Conservation (phyloP, 176 grass and related monocot genomes). For the Rhynchospora pubera region DNA sequence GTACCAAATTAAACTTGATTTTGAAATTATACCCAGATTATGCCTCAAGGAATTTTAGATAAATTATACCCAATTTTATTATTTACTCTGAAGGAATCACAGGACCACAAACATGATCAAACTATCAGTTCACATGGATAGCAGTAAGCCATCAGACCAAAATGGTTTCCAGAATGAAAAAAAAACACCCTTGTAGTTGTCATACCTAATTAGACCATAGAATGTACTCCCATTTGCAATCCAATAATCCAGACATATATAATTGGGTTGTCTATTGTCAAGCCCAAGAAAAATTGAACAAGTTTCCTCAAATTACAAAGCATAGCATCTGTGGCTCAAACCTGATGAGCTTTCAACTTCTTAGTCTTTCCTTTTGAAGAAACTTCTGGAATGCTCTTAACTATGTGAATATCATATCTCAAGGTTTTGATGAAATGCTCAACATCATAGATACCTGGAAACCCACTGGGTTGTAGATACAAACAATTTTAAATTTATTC, state of each 20-base stretch:
- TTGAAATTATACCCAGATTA: neutral
- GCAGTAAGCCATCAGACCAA: neutral
- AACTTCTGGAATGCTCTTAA: conserved; percentile 66
- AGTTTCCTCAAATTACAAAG: neutral
- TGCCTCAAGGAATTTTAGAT: neutral
- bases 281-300: neutral
- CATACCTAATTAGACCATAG: neutral
- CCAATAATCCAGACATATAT: neutral
- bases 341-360: conserved; percentile 82
- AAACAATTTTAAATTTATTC: conserved; percentile 7
- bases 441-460: conserved; percentile 98
- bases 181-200: neutral
- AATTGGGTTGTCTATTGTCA: neutral
- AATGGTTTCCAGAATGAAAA: neutral
- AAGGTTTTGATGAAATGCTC: conserved; percentile 82
- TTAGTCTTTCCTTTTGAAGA: conserved; percentile 76
- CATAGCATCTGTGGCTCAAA: conserved; percentile 20
- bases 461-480: conserved; percentile 55
- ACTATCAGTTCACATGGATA: neutral
- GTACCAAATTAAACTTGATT: neutral
- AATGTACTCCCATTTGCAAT: neutral
- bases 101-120: neutral
- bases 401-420: conserved; percentile 78
- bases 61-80: neutral
- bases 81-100: neutral